Base-by-base conservation (phyloP, 495 filamentous ascomycete species). In the Apiosordaria backusii region DNA sequence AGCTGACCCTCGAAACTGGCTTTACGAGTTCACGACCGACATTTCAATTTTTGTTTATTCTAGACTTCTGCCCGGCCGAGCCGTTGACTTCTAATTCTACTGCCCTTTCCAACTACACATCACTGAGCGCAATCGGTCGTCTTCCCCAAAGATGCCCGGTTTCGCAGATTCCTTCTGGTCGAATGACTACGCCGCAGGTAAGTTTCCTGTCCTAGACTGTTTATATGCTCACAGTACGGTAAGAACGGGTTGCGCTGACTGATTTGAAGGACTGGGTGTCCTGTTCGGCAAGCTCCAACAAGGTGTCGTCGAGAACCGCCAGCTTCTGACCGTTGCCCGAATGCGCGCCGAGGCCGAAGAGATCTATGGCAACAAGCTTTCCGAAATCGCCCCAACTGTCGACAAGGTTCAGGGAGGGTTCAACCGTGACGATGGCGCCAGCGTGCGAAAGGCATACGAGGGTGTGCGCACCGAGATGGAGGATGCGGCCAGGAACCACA, bases 291-390 rank as follows among this genome's bases (percentile, higher is more conserved):
- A 99, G 80, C 88, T 99, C 57, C 93, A 97, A 78, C 95, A 99
- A 75, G 96, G 95, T 62, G 88, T 92, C 53, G 85, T 92, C 73
- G 96, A 98, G 79, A 96, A 99, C 74, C 91, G 92, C 77, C 95
- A 99, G 78, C 83, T 99, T 57, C 78, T 98, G 59, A 92, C 88
- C 21, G 86, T 99, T 71, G 93, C 95, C 25, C 90, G 90, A 40
- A 87, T 98, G 90, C 92, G 95, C 79, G 95, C 95, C 68, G 95
- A 98, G 72, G 92, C 95, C 45, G 95, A 99, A 73, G 95, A 98
- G 53, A 70, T 87, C 27, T 99, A 98, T 79, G 90, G 93, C 23
- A 81, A 87, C 67, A 88, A 86, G 68, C 83, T 99, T 59, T 89
- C 83, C 64, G 90, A 93, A 7, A 98, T 98, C 71, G 85, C 88